Evolutionary conservation across 2,329 filamentous ascomycete genomes (phyloP).

Genomic region (Fusarium mundagurra): DNA sequence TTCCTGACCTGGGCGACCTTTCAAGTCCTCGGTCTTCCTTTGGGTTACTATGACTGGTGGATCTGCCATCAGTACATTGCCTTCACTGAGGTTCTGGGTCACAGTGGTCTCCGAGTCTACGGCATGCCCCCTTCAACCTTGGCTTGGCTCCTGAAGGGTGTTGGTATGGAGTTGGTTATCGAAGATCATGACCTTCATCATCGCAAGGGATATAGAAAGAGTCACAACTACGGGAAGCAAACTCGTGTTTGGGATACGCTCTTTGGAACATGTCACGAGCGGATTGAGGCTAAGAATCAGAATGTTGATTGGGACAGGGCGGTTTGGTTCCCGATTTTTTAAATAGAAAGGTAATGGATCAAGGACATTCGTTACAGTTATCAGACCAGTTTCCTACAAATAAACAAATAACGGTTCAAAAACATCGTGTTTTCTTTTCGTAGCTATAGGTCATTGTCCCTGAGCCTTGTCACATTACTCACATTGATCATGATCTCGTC

Average conservation of each 20-base stretch:
- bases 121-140: conserved; percentile 22
- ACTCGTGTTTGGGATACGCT: conserved; percentile 20
- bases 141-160: neutral
- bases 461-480: neutral
- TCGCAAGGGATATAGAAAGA: conserved; percentile 27
- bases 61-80: conserved; percentile 29
- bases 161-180: conserved; percentile 9
- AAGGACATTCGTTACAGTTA: neutral
- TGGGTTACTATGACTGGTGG: conserved; percentile 30
- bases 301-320: conserved; percentile 18
- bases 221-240: conserved; percentile 30
- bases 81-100: conserved; percentile 25
- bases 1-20: conserved; percentile 23
- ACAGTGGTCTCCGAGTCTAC: conserved; percentile 21
- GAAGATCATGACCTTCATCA: conserved; percentile 31
- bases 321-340: neutral
- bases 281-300: conserved; percentile 2
- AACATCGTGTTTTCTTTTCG: rapidly evolving
- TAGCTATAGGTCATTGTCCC: neutral
- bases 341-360: rapidly evolving
- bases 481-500: neutral
- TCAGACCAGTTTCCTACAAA: neutral
- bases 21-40: conserved; percentile 2
- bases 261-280: conserved; percentile 22
- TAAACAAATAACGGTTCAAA: neutral